A percentile compares a stretch with the other conserved stretches of the same genome.
Evolutionary conservation across 106 monocot genomes (phyloP).

Genomic region (Phalaenopsis equestris): DNA sequence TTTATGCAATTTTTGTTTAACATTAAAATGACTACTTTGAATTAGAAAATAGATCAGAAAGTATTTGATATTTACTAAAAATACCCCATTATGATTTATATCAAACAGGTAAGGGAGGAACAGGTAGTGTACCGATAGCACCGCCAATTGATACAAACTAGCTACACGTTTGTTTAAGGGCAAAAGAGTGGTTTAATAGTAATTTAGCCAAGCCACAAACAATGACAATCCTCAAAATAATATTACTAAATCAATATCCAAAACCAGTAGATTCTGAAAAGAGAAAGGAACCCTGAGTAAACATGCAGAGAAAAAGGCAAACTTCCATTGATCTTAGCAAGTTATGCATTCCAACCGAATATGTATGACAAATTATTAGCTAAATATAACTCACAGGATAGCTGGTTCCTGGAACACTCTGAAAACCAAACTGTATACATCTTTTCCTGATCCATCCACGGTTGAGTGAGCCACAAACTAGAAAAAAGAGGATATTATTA

Average conservation of each 20-base stretch:
- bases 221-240: background rate
- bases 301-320: background rate
- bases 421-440: constrained; percentile 36
- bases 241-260: background rate
- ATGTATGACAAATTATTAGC: background rate
- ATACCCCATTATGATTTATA: background rate
- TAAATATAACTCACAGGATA: constrained; percentile 38
- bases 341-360: background rate
- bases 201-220: background rate
- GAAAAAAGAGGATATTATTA: background rate
- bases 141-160: background rate
- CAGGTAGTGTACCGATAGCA: background rate
- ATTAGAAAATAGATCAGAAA: background rate
- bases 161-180: too few relatives aligned
- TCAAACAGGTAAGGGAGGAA: background rate
- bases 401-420: constrained; percentile 49
- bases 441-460: constrained; percentile 19
- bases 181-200: too few relatives aligned
- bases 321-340: background rate
- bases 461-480: constrained; percentile 20
- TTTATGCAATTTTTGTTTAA: background rate
- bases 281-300: background rate
- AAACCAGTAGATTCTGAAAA: background rate
- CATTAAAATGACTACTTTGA: background rate
- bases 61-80: background rate